Evolutionary conservation across 306 rosid genomes (phyloP).

Genomic region (Malus fusca): DNA sequence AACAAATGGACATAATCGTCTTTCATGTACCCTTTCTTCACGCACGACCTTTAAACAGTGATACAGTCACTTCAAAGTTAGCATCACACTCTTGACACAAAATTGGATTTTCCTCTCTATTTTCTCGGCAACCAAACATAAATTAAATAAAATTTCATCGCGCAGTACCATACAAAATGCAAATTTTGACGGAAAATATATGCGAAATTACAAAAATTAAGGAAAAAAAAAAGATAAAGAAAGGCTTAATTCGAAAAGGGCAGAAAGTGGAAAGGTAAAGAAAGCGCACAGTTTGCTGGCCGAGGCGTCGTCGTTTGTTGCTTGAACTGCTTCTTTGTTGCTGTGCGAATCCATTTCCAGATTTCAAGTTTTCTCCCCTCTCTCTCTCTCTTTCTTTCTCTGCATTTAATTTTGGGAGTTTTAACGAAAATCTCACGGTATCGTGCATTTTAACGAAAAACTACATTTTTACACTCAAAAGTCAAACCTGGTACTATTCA

Average conservation of each 20-base stretch:
- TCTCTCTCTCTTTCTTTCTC: background rate
- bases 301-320: conserved; percentile 74
- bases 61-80: conserved; percentile 13
- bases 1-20: conserved; percentile 81
- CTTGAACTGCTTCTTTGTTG: conserved; percentile 57
- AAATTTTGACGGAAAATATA: background rate
- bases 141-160: background rate
- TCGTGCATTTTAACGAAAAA: too few relatives aligned
- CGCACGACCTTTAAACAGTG: conserved; percentile 59
- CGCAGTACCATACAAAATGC: background rate
- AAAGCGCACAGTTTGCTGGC: conserved; percentile 57
- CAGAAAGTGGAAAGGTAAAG: background rate
- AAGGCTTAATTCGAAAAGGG: background rate
- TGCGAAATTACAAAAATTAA: background rate
- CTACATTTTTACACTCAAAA: too few relatives aligned
- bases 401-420: background rate
- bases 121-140: conserved; percentile 4
- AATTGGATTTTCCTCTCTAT: background rate
- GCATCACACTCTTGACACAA: background rate
- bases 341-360: conserved; percentile 31
- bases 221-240: too few relatives aligned
- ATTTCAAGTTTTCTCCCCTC: background rate
- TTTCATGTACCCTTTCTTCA: conserved; percentile 90
- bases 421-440: too few relatives aligned
- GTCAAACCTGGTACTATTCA: too few relatives aligned